Percentiles rank a stretch among this genome's conserved stretches.
Evolutionary conservation across 805 yeast species (phyloP).

Genomic region (Torulaspora microellipsoides): DNA sequence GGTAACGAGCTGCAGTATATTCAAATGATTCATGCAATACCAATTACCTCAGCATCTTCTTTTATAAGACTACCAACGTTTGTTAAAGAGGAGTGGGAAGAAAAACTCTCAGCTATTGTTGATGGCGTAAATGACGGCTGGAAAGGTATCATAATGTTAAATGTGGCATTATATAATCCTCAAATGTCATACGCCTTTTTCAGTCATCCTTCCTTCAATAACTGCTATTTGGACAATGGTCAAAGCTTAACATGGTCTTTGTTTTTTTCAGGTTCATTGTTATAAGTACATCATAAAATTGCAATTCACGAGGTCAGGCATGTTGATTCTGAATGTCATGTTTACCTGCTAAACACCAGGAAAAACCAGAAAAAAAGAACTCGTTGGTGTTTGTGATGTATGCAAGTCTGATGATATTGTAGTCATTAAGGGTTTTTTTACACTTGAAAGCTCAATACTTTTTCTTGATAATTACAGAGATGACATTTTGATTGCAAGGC

Average conservation of each 20-base stretch:
- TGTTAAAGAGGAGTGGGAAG: conserved; percentile 61
- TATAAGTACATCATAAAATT: conserved; percentile 1
- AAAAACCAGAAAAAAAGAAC: too few relatives aligned
- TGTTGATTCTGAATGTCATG: too few relatives aligned
- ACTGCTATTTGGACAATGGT: conserved; percentile 68
- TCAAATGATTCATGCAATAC: conserved; percentile 76
- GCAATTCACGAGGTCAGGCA: too few relatives aligned
- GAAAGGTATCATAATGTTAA: conserved; percentile 68
- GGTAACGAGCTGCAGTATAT: conserved; percentile 69
- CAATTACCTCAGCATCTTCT: conserved; percentile 64
- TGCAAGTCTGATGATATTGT: too few relatives aligned
- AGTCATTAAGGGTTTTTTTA: too few relatives aligned
- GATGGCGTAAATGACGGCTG: conserved; percentile 58
- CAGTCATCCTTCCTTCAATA: conserved; percentile 47
- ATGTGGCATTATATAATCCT: conserved; percentile 73
- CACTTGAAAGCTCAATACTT: too few relatives aligned
- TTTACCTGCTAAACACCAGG: too few relatives aligned
- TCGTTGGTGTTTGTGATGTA: too few relatives aligned
- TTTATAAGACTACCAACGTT: conserved; percentile 51
- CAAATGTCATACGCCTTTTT: conserved; percentile 57
- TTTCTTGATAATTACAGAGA: too few relatives aligned
- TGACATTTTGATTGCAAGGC: too few relatives aligned
- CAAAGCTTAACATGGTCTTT: conserved; percentile 85
- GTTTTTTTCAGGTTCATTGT: conserved; percentile 53
- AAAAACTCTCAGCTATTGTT: conserved; percentile 43